Evolutionary conservation across 768 basidiomycete species (phyloP), one percentile per base, ranked within the genome.

Genomic region (Lactifluus hygrophoroides): DNA sequence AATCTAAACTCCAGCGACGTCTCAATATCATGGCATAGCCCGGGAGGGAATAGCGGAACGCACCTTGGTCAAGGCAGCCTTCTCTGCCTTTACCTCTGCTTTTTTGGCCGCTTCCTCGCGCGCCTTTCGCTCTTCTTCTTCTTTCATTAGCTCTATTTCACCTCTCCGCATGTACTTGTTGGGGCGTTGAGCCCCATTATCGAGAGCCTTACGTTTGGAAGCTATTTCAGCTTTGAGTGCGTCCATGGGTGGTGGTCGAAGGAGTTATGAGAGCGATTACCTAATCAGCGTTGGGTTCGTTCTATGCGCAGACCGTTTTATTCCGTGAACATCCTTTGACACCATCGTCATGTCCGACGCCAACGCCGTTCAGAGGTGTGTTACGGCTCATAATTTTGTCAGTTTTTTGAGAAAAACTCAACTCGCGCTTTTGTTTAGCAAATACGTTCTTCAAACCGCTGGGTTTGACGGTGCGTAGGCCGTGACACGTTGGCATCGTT

Each of bases 361-460:
- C 68, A 74, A 84, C 38, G 27, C 53, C 48, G 70, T 79, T 66
- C 74, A 80, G 55, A 87, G 83, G 84, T 85, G 60, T 54, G 65
- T 66, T 5, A 21, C 57, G 16, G 10, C 54, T 19, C 11, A 25
- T 56, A 42, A n/a, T 10, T 0, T 43, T 16, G 53, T 9, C 27
- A 3, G 2, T 28, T 54, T 51, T 51, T 58, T 42, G 56, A 70
- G 19, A 16, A 16, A 71, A 47, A 35, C 5, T 14, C 17, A 54
- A 64, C 65, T 52, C 34, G 40, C 3, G 53, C 10, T 25, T 53
- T 19, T 25, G 4, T 35, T 16, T 54, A 93, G 89, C 77, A 90
- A 86, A 80, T 90, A 83, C 75, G 79, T 86, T 62, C 84, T 99
- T 64, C 88, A 95, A 73, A 99, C 96, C 58, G 95, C 91, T 64